These are phyloP conservation scores for Novakomyces olei DNA, from an alignment of 805 yeast genomes.

Conservation along the genomic window DNA sequence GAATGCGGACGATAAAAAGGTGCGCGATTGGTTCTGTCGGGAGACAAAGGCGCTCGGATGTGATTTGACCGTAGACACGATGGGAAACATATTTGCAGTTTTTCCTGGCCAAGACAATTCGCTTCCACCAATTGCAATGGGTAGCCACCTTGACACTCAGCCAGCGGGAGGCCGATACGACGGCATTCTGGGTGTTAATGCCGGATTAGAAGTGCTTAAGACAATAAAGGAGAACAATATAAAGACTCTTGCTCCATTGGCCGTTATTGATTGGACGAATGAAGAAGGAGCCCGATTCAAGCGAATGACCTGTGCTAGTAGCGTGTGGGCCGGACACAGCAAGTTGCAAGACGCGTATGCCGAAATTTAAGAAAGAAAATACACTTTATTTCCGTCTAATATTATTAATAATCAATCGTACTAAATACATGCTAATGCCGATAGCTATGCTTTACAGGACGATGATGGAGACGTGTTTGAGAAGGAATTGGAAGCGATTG, in stretches of 20 bases:
- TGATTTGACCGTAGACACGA: constrained; percentile 32
- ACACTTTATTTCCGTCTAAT: no score
- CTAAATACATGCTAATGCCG: not conserved
- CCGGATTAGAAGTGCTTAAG: constrained; percentile 44
- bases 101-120: constrained; percentile 32
- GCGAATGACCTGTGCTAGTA: constrained; percentile 40
- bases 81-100: constrained; percentile 48
- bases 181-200: constrained; percentile 45
- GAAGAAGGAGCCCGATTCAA: constrained; percentile 67
- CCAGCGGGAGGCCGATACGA: constrained; percentile 63
- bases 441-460: not conserved
- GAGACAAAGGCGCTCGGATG: constrained; percentile 37
- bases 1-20: constrained; percentile 36
- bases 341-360: constrained; percentile 29
- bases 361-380: no score
- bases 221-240: constrained; percentile 37
- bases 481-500: constrained; percentile 18
- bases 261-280: constrained; percentile 48
- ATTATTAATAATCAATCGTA: no score
- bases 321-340: constrained; percentile 40
- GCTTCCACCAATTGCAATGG: constrained; percentile 38
- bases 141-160: constrained; percentile 57
- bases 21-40: constrained; percentile 40
- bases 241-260: constrained; percentile 44
- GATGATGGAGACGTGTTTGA: constrained; percentile 3